Evolutionary conservation across 2,329 filamentous ascomycete genomes (phyloP).

Genomic region (Trichoderma polysporum): DNA sequence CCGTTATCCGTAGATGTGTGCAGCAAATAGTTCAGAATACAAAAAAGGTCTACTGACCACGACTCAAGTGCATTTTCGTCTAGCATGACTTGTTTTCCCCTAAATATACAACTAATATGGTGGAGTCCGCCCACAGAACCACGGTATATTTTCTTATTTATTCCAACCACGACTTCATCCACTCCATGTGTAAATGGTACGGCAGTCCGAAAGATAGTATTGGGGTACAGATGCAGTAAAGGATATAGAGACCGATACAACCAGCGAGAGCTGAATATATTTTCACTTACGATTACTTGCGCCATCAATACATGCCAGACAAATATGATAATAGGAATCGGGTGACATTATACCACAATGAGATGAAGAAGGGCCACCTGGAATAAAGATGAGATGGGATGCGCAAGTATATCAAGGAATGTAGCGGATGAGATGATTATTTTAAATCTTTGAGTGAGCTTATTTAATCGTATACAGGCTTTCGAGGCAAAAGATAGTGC

Average conservation of each 20-base stretch:
- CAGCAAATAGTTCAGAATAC: neutral
- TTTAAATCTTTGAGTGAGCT: neutral
- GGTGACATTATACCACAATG: neutral
- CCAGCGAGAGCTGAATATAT: conserved; percentile 15
- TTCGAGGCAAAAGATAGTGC: neutral
- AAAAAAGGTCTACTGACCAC: neutral
- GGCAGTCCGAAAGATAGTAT: neutral
- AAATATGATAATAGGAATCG: conserved; percentile 18
- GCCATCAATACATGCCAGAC: conserved; percentile 15
- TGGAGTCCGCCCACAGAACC: neutral
- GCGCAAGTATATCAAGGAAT: conserved; percentile 22
- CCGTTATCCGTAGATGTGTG: neutral
- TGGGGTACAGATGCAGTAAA: neutral
- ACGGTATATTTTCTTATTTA: conserved; percentile 23
- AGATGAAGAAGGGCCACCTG: neutral
- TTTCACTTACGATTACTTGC: conserved; percentile 22
- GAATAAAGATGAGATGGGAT: conserved; percentile 23
- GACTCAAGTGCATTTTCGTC: neutral
- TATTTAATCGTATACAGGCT: neutral
- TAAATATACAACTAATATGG: neutral
- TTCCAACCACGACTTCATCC: conserved; percentile 22
- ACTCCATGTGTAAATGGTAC: conserved; percentile 20
- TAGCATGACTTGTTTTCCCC: neutral
- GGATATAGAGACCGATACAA: conserved; percentile 7
- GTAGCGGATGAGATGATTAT: too few relatives aligned